Percentiles rank a stretch among this genome's conserved stretches.
Evolutionary conservation across 192 early-diverging fungal genomes (phyloP).

Genomic region (Backusella liffmaniae): DNA sequence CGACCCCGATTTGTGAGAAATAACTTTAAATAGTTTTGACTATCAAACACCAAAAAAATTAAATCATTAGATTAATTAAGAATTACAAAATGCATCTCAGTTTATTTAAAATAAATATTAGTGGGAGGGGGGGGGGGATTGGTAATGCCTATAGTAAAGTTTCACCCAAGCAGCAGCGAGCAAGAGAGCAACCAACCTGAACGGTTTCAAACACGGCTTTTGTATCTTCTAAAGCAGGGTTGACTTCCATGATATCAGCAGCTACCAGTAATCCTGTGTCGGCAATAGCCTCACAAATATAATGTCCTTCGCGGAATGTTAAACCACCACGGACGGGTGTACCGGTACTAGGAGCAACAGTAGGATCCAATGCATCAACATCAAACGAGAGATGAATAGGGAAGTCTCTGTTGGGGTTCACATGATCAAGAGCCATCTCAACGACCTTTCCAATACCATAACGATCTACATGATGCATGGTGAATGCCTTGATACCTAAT

Average conservation of each 20-base stretch:
- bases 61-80: neutral
- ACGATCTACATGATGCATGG: constrained; percentile 95
- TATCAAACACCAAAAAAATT: neutral
- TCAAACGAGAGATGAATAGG: constrained; percentile 92
- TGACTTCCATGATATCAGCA: constrained; percentile 94
- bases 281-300: constrained; percentile 88
- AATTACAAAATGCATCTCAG: neutral
- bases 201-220: constrained; percentile 80
- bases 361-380: constrained; percentile 94
- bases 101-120: constrained; percentile 7
- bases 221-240: constrained; percentile 80
- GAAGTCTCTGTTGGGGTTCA: constrained; percentile 67
- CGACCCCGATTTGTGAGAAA: neutral
- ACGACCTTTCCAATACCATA: constrained; percentile 91
- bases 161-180: constrained; percentile 85
- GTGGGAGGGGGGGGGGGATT: neutral
- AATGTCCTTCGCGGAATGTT: constrained; percentile 96
- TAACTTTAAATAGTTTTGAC: neutral
- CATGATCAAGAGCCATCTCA: constrained; percentile 88
- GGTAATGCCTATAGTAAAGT: constrained; percentile 57
- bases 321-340: constrained; percentile 95
- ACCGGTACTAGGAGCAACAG: constrained; percentile 93
- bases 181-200: constrained; percentile 86
- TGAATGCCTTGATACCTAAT: constrained; percentile 88
- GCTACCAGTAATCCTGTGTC: constrained; percentile 89